Conservation (phyloP, 306 rosid species). For the Pyrus bretschneideri region DNA sequence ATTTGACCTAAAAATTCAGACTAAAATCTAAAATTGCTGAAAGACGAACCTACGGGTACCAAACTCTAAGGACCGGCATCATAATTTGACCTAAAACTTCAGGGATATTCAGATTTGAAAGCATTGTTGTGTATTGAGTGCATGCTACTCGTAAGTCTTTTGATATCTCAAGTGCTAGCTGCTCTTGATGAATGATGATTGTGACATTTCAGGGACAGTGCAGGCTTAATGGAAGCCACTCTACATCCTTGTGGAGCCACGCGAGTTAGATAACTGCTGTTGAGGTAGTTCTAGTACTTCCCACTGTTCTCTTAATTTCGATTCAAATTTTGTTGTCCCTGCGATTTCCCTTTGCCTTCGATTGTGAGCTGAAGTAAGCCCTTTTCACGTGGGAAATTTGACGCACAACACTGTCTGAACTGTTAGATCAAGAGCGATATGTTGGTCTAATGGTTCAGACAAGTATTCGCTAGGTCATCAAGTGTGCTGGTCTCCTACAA, state of each 20-base stretch:
- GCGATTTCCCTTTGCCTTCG: background rate
- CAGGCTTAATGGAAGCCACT: constrained; percentile 75
- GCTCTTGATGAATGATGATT: constrained; percentile 12
- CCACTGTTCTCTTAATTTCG: background rate
- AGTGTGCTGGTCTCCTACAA: background rate
- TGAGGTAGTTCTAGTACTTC: constrained; percentile 26
- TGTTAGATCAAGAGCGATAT: background rate
- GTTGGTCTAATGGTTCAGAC: background rate
- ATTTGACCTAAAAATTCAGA: background rate
- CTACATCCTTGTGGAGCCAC: constrained; percentile 88
- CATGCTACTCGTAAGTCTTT: background rate
- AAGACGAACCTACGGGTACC: background rate
- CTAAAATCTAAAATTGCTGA: background rate
- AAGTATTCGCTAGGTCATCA: background rate
- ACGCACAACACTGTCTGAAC: background rate
- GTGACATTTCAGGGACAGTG: constrained; percentile 64
- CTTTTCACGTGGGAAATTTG: background rate
- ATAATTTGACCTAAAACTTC: background rate
- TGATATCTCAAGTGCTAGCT: background rate
- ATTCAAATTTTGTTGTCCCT: background rate
- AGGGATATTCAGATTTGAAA: background rate
- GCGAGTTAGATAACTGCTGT: constrained; percentile 44
- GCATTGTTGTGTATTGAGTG: background rate
- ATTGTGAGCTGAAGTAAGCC: background rate
- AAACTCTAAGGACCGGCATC: background rate